phyloP scores from a whole-genome alignment of 2,329 filamentous ascomycete genomes.

The Harringtonia aguacate region DNA sequence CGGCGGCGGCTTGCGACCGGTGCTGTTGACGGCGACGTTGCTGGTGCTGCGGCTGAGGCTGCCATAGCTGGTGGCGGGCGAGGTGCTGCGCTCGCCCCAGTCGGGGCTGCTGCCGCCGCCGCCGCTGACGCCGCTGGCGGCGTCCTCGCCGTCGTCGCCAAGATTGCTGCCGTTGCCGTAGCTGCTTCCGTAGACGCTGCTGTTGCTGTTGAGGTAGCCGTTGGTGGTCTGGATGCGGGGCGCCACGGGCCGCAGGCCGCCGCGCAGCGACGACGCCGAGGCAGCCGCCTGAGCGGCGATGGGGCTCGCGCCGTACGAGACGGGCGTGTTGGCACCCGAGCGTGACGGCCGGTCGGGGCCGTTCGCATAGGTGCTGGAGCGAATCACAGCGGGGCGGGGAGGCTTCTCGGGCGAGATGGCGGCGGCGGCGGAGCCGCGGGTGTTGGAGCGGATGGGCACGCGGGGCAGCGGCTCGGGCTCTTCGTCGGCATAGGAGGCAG shows the following conservation, averaged over 20 bases:
- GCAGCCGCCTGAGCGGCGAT: conserved; percentile 19
- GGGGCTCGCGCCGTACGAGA: conserved; percentile 5
- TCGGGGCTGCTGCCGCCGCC: conserved; percentile 35
- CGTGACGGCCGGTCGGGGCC: conserved; percentile 1
- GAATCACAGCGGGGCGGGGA: conserved; percentile 24
- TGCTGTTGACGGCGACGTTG: conserved; percentile 24
- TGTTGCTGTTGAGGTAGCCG: conserved; percentile 12
- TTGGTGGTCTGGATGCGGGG: conserved; percentile 28
- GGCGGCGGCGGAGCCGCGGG: conserved; percentile 11
- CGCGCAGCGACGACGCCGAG: conserved; percentile 20
- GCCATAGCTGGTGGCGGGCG: conserved; percentile 45
- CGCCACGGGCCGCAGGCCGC: conserved; percentile 33
- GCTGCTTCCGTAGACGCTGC: conserved; percentile 24
- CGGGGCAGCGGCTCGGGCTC: conserved; percentile 25
- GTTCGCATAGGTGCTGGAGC: conserved; percentile 29
- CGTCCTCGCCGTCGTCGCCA: conserved; percentile 37
- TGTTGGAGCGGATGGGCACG: conserved; percentile 31
- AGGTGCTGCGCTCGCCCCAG: conserved; percentile 35
- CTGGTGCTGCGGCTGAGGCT: conserved; percentile 38
- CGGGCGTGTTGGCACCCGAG: conserved; percentile 11
- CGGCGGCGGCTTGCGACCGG: conserved; percentile 25
- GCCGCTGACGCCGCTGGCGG: conserved; percentile 25
- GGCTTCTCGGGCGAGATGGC: conserved; percentile 20
- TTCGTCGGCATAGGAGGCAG: conserved; percentile 23
- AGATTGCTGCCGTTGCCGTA: conserved; percentile 32